Evolutionary conservation across 768 basidiomycete genomes (phyloP), one percentile per base, ranked within the genome.

Genomic region (Strobilomyces dryophilus): DNA sequence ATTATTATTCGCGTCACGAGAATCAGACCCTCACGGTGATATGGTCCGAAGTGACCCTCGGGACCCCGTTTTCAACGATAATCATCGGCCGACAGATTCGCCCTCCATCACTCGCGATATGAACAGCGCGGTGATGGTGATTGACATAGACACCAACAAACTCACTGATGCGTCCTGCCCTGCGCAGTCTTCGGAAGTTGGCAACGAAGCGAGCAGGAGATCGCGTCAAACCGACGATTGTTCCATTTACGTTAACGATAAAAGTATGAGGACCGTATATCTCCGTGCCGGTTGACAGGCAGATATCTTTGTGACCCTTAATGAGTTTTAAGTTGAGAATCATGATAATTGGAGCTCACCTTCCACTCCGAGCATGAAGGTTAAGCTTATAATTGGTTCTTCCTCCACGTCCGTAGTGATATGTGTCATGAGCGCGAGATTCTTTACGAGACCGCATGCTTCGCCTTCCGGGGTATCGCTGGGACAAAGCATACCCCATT

Each of bases 381-480:
- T 85, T 32, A 98, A 75, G 53, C 86, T 82, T 58, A 92, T 83
- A 50, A 99, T 89, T 1, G 95, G 95, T 54, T 86, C 91, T 69
- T 99, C 97, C 55, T 95, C 94, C 29, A 94, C 95, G 69, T 98
- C 97, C 39, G 97, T 98, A 9, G 97, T 99, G 68, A 99, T 98
- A 71, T 99, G 95, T 4, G 97, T 98, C 97, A 99, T 99, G 15
- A 99, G 76, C 4, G 97, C 97, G 56, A 99, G 74, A 72, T 99
- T 99, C 76, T 99, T 99, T 43, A 99, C 97, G 53, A 99, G 74
- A 24, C 97, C 97, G 66, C 97, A 99, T 17, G 97, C 97, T 73
- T 99, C 97, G 66, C 97, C 97, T 84, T 99, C 97, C 0, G 97
- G 97, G 0, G 97, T 99, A 71, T 99, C 97, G 66, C 91, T 93